A percentile compares a stretch with the other conserved stretches of the same genome.
Evolutionary conservation across 2,329 filamentous ascomycete genomes (phyloP).

Genomic region (Bimuria novae-zelandiae): DNA sequence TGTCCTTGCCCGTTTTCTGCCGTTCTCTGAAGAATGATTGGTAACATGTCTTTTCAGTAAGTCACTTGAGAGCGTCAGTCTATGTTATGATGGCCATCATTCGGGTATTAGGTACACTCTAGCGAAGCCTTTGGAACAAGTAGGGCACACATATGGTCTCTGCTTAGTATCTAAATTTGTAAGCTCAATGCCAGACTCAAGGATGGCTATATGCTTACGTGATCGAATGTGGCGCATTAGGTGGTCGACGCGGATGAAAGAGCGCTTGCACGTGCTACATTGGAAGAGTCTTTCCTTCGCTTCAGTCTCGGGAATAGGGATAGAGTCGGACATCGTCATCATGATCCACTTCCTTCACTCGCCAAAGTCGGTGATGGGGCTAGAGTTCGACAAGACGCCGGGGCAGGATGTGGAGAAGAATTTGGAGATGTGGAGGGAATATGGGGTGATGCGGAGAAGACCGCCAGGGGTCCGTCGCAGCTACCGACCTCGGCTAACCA

Average conservation of each 20-base stretch:
- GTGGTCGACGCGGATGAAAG: constrained; percentile 59
- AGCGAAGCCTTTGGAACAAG: constrained; percentile 54
- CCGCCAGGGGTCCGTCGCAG: neutral
- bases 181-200: neutral
- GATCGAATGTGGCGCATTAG: constrained; percentile 59
- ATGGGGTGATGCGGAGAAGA: constrained; percentile 14
- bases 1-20: constrained; percentile 31
- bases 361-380: constrained; percentile 4
- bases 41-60: constrained; percentile 57
- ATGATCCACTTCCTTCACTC: neutral
- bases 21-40: constrained; percentile 47
- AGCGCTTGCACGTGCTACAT: constrained; percentile 58
- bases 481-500: constrained; percentile 10
- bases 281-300: constrained; percentile 46
- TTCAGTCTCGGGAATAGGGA: constrained; percentile 23
- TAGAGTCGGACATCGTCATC: constrained; percentile 8
- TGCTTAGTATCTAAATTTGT: constrained; percentile 44
- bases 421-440: constrained; percentile 21
- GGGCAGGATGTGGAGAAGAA: constrained; percentile 17
- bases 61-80: constrained; percentile 41
- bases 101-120: constrained; percentile 41
- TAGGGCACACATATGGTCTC: constrained; percentile 52
- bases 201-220: constrained; percentile 35
- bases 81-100: neutral
- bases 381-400: no score